phyloP scores from a whole-genome alignment of 1,139 yeast genomes.

The Spathaspora sp. region DNA sequence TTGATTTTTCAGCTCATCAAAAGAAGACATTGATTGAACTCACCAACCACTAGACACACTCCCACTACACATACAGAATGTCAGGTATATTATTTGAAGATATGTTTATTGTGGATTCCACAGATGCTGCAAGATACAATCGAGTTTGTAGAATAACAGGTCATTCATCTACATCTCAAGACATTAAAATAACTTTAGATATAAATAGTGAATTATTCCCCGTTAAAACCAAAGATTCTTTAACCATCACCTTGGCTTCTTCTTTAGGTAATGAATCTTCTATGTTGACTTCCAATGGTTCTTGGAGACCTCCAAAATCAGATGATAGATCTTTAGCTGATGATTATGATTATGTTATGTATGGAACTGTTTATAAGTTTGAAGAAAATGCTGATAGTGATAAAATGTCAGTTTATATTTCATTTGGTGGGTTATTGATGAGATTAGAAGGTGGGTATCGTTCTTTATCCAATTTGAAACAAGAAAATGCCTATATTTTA shows the following conservation, averaged over 20 bases:
- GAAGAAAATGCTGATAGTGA: slow-evolving; percentile 81
- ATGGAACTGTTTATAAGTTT: slow-evolving; percentile 96
- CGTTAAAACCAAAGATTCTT: slow-evolving; percentile 69
- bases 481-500: slow-evolving; percentile 88
- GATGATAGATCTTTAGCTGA: slow-evolving; percentile 88
- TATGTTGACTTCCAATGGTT: slow-evolving; percentile 59
- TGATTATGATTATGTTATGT: slow-evolving; percentile 97
- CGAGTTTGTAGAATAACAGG: slow-evolving; percentile 90
- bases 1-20: slow-evolving; percentile 6
- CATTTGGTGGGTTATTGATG: slow-evolving; percentile 93
- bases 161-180: slow-evolving; percentile 78
- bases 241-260: slow-evolving; percentile 87
- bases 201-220: slow-evolving; percentile 93
- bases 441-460: slow-evolving; percentile 95
- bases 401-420: slow-evolving; percentile 81
- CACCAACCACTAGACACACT: background rate
- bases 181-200: slow-evolving; percentile 84
- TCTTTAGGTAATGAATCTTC: slow-evolving; percentile 63
- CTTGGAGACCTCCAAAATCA: slow-evolving; percentile 91
- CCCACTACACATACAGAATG: slow-evolving; percentile 35
- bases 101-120: slow-evolving; percentile 81
- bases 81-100: slow-evolving; percentile 90
- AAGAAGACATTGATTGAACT: background rate
- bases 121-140: slow-evolving; percentile 89
- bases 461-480: slow-evolving; percentile 83